phyloP scores from a whole-genome alignment of 2,329 filamentous ascomycete genomes.

The Sporothrix euskadiensis region DNA sequence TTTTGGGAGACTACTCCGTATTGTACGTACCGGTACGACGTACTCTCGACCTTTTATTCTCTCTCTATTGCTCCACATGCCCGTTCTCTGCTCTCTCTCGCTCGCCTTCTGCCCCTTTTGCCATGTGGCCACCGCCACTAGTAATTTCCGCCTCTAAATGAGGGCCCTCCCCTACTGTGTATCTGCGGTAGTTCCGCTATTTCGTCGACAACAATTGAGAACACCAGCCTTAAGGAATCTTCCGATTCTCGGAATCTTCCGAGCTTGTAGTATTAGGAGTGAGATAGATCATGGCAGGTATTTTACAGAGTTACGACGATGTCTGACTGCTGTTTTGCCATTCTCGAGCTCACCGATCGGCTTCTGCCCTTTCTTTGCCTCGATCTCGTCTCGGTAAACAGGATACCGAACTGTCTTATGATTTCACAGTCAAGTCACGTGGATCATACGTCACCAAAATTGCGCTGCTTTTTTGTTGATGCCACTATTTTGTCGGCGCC shows the following conservation, averaged over 20 bases:
- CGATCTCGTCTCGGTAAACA: conserved; percentile 7
- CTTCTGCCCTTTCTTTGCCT: background rate
- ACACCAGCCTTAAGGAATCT: background rate
- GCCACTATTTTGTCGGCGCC: too few relatives aligned
- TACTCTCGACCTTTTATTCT: background rate
- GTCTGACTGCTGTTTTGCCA: conserved; percentile 8
- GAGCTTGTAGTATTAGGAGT: background rate
- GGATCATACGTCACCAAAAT: too few relatives aligned
- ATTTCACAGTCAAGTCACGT: background rate
- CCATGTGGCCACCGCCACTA: conserved; percentile 23
- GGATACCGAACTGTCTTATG: background rate
- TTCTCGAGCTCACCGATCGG: background rate
- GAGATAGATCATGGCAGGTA: background rate
- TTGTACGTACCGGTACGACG: background rate
- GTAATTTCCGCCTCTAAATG: background rate
- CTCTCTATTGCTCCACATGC: background rate
- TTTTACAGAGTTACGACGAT: background rate
- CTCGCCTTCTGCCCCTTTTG: background rate
- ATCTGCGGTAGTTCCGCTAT: background rate
- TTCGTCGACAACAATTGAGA: background rate
- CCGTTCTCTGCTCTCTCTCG: background rate
- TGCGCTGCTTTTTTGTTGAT: too few relatives aligned
- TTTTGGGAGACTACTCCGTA: background rate
- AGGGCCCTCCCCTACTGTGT: background rate
- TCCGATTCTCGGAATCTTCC: background rate